These are phyloP conservation scores for Hypoxylon sp. DNA, from an alignment of 2,329 filamentous ascomycete genomes.

Conservation along the genomic window DNA sequence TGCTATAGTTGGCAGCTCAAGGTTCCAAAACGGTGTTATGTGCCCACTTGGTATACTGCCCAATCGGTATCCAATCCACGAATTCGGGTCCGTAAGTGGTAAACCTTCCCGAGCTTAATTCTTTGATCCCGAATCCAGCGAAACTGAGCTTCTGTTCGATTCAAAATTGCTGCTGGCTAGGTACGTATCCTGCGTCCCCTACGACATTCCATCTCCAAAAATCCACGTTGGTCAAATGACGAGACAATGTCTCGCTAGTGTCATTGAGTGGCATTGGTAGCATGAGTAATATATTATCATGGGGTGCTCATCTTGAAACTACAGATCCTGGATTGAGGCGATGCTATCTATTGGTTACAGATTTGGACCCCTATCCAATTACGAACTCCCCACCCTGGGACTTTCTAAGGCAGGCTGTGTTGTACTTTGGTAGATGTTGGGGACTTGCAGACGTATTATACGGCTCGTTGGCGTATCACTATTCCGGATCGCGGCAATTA, in stretches of 20 bases:
- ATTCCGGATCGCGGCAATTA: conserved; percentile 33
- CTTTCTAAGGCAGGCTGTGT: conserved; percentile 26
- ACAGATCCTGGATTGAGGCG: conserved; percentile 17
- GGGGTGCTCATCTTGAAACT: conserved; percentile 38
- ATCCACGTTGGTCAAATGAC: conserved; percentile 3
- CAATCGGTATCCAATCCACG: conserved; percentile 47
- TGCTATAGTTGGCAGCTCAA: conserved; percentile 32
- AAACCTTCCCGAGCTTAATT: conserved; percentile 4
- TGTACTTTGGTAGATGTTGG: conserved; percentile 18
- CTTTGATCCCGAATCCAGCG: background rate
- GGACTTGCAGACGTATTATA: conserved; percentile 26
- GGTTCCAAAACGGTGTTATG: conserved; percentile 22
- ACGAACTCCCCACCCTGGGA: conserved; percentile 24
- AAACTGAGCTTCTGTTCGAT: background rate
- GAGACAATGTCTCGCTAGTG: conserved; percentile 10
- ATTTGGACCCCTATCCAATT: conserved; percentile 19
- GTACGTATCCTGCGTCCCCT: background rate
- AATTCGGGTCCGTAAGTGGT: conserved; percentile 36
- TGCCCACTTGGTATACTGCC: conserved; percentile 10
- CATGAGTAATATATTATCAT: conserved; percentile 17
- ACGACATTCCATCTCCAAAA: background rate
- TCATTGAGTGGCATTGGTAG: conserved; percentile 1
- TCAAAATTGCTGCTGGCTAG: background rate
- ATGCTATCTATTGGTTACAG: conserved; percentile 27
- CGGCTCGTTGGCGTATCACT: conserved; percentile 20